Evolutionary conservation across 257 asterid genomes (phyloP), one percentile per base, ranked within the genome.

Genomic region (Salvia rosmarinus): DNA sequence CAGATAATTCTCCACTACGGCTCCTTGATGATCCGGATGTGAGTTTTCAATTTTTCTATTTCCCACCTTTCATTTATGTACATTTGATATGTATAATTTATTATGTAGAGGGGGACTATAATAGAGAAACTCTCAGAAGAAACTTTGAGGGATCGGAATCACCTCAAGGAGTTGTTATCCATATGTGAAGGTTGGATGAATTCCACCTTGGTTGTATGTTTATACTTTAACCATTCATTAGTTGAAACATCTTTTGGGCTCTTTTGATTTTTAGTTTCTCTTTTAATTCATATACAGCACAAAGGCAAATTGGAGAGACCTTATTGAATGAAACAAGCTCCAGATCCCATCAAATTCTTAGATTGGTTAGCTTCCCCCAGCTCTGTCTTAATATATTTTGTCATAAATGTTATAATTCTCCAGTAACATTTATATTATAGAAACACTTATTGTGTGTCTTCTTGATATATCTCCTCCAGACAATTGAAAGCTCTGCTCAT

Each of bases 21-120:
- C 82, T 95, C 58, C 95, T 95, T 32, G 99, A 95, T 82, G 99
- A 95, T 80, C 99, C 98, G 20, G 98, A 95, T 77, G 99, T 90
- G 84, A 88, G 95, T 86, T 72, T 64, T 79, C 60, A 47, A 47
- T 47, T 17, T 56, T 30, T 50, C 55, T 9, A 39, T 78, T 72
- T 78, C 49, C 62, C 40, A 56, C 75, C 40, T 55, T 39, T 55
- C 47, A 37, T 78, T 65, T 61, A 17, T 17, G 13, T 66, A 13
- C 49, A 17, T 78, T 64, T 75, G 60, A 76, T 70, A 40, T 77
- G 59, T 73, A 8, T 39, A 65, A 57, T 54, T 70, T 60, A 28
- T 67, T 81, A 47, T 76, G 72, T 67, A 91, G 99, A 90, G 79
- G 78, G 99, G 98, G 63, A 92, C 97, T 42, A 80, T 86, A 13